These are phyloP conservation scores for Hyphopichia buzzinii DNA, from an alignment of 1,139 yeast species.

Conservation along the genomic window DNA sequence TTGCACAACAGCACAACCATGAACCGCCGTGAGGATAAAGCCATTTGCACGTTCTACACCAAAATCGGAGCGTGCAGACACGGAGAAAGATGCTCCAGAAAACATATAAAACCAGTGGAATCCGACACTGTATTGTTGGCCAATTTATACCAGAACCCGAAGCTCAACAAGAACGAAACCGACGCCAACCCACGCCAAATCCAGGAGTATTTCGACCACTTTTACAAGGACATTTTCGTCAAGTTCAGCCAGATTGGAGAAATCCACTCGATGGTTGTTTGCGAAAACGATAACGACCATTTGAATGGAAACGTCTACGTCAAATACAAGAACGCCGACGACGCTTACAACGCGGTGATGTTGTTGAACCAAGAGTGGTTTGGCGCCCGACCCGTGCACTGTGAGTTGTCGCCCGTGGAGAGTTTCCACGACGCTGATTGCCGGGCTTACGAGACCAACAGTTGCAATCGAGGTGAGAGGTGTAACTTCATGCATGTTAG, in stretches of 20 bases:
- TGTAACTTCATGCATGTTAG: constrained; percentile 88
- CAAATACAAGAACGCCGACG: constrained; percentile 50
- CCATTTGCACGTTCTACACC: constrained; percentile 56
- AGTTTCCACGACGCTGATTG: constrained; percentile 76
- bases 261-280: constrained; percentile 64
- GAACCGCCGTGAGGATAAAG: constrained; percentile 18
- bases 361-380: constrained; percentile 80
- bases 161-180: constrained; percentile 33
- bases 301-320: constrained; percentile 84
- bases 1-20: too few species aligned
- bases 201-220: constrained; percentile 56
- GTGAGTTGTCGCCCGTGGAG: constrained; percentile 76
- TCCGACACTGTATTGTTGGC: constrained; percentile 68
- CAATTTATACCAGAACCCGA: constrained; percentile 71
- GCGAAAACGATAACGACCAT: constrained; percentile 80
- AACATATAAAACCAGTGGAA: constrained; percentile 67
- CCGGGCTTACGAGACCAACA: constrained; percentile 57
- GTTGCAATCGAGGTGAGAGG: constrained; percentile 73
- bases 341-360: constrained; percentile 61
- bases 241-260: constrained; percentile 68
- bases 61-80: constrained; percentile 94
- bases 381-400: constrained; percentile 72
- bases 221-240: constrained; percentile 71
- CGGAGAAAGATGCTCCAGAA: constrained; percentile 83
- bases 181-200: constrained; percentile 38